Conservation (phyloP, 202 grass and related monocot species). For the Cymbopogon flexuosus region DNA sequence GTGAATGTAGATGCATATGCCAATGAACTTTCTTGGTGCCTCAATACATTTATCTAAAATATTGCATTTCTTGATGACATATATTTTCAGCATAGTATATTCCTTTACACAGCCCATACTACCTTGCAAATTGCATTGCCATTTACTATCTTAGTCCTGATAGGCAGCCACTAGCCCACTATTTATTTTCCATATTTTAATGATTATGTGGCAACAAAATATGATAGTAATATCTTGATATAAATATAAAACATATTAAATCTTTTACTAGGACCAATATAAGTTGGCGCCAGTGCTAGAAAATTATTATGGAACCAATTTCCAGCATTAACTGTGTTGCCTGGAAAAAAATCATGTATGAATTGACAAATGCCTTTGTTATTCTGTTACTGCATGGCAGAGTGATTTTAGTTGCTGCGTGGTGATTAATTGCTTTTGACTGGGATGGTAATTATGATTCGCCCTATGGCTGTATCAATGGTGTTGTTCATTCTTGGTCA, state of each 20-base stretch:
- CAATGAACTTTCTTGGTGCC: background rate
- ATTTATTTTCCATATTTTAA: background rate
- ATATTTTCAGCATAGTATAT: background rate
- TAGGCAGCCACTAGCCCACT: background rate
- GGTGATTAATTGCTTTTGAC: background rate
- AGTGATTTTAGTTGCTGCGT: background rate
- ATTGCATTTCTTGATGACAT: conserved; percentile 9
- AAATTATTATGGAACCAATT: conserved; percentile 2
- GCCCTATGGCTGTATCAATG: background rate
- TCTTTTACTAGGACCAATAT: background rate
- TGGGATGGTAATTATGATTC: background rate
- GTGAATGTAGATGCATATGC: conserved; percentile 2
- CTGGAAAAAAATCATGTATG: background rate
- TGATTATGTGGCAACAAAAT: background rate
- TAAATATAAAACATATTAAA: background rate
- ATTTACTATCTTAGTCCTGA: background rate
- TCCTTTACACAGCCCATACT: background rate
- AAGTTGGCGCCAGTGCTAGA: background rate
- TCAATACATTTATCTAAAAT: conserved; percentile 2
- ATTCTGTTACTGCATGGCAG: background rate
- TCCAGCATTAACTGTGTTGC: background rate
- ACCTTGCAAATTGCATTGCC: background rate
- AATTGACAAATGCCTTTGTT: background rate
- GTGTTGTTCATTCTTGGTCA: background rate
- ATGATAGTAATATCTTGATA: background rate